Evolutionary conservation across 371 early-diverging fungal genomes (phyloP), one percentile per base, ranked within the genome.

Genomic region (Entomophthora muscae): DNA sequence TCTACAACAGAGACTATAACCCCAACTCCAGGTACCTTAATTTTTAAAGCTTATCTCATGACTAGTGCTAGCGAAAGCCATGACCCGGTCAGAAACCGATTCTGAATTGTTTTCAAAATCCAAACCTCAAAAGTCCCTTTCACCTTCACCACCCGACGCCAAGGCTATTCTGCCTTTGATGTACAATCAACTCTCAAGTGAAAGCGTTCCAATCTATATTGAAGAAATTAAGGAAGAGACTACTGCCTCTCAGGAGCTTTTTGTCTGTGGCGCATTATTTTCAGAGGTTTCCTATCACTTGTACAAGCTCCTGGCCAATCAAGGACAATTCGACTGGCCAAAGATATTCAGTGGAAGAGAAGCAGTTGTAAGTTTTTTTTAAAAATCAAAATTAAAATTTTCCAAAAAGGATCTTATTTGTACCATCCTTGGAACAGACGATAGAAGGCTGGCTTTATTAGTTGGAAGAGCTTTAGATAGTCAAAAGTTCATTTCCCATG

Each of bases 401-500:
- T n/a, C n/a, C 51, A 57, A 28, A 42, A 74, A 88, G 86, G 87
- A 88, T 65, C 80, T 79, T 62, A 70, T 90, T 27, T 75, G 77
- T 1, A 71, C 66, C 12, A 79, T 92, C 32, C 85, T 91, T 67
- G 78, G 82, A 65, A 85, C 91, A 0, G 81, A 77, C 1, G 93
- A 94, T 69, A 80, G 95, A 57, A 89, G 91, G 64, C 68, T 92
- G 61, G 89, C 92, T 0, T 70, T 93, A 2, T 72, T 90, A 1
- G 70, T 91, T 3, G 95, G 95, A 1, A 80, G 93, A 22, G 84
- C 91, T 5, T 69, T 94, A 67, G 93, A 89, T 68, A 78, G 85
- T 13, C 93, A 93, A 72, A 80, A 78, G 52, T 84, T 92, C 67
- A 89, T 94, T 68, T 87, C 89, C 66, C 91, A 94, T 72, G 91